Percentiles rank a stretch among this genome's conserved stretches.
Evolutionary conservation across 83 land plant species (phyloP).

Genomic region (Larix sibirica): DNA sequence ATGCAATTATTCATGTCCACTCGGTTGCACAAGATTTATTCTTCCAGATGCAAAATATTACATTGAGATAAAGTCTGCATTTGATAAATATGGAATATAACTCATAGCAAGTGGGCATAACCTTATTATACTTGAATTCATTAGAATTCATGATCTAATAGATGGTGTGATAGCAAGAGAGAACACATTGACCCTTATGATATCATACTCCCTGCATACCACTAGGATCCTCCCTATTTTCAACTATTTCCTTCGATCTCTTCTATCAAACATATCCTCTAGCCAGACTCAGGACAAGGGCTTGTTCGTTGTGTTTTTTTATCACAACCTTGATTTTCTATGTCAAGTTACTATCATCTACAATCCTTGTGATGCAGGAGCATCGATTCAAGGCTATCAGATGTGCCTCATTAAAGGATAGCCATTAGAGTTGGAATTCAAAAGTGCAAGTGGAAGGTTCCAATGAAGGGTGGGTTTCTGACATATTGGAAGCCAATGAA

Average conservation of each 20-base stretch:
- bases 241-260: constrained; percentile 46
- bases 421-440: too few relatives aligned
- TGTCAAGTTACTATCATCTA: constrained; percentile 26
- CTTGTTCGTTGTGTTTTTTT: constrained; percentile 58
- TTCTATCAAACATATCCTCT: constrained; percentile 42
- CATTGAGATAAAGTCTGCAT: constrained; percentile 19
- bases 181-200: constrained; percentile 67
- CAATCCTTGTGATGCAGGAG: constrained; percentile 17
- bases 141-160: constrained; percentile 22
- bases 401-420: too few relatives aligned
- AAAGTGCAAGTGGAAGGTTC: too few relatives aligned
- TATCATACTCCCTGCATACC: constrained; percentile 47
- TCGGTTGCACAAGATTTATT: constrained; percentile 37
- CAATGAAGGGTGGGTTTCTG: too few relatives aligned
- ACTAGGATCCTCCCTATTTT: constrained; percentile 41
- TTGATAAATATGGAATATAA: constrained; percentile 36
- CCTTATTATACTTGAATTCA: neutral
- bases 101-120: constrained; percentile 52
- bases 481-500: too few relatives aligned
- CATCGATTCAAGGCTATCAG: too few relatives aligned
- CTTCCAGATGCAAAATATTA: constrained; percentile 16
- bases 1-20: constrained; percentile 34
- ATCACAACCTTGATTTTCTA: constrained; percentile 62
- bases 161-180: constrained; percentile 78
- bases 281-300: constrained; percentile 70